These are phyloP conservation scores for Chlorella sp. DNA, from an alignment of 139 green algal genomes.

Conservation along the genomic window DNA sequence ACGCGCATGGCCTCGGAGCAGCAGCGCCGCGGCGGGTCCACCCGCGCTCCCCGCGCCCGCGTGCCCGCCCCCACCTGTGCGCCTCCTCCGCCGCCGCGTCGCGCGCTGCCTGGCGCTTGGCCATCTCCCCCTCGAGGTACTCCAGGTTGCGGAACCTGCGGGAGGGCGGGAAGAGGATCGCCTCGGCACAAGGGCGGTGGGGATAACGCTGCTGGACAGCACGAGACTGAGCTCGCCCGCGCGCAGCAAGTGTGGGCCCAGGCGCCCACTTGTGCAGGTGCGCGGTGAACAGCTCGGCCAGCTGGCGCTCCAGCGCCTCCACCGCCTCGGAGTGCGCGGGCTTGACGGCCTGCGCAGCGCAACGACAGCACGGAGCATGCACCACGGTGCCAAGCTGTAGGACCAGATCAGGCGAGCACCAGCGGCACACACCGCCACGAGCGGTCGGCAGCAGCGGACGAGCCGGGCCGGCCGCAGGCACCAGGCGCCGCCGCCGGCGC, in stretches of 20 bases:
- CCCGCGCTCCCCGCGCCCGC: neutral
- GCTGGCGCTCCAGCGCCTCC: slow-evolving; percentile 75
- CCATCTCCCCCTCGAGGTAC: slow-evolving; percentile 75
- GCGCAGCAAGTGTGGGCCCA: no score
- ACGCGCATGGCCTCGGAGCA: neutral
- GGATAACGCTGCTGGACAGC: no score
- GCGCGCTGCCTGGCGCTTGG: slow-evolving; percentile 56
- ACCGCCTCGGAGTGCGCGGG: slow-evolving; percentile 89
- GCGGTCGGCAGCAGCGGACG: no score
- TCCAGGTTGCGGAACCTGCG: slow-evolving; percentile 72
- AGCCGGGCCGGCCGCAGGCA: no score
- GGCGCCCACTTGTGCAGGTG: slow-evolving; percentile 53
- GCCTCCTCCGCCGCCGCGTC: slow-evolving; percentile 67
- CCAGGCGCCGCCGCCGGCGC: no score
- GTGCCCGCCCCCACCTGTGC: slow-evolving; percentile 34
- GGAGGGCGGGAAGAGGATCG: no score
- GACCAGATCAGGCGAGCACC: no score
- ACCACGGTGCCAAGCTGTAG: no score
- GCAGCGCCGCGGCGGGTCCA: neutral
- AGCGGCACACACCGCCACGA: no score
- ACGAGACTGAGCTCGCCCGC: no score
- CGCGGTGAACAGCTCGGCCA: slow-evolving; percentile 60
- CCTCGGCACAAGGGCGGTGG: no score
- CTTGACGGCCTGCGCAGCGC: slow-evolving; percentile 53
- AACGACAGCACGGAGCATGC: no score